Evolutionary conservation across 352 stramenopile species (phyloP).

Genomic region (Phytophthora idaei): DNA sequence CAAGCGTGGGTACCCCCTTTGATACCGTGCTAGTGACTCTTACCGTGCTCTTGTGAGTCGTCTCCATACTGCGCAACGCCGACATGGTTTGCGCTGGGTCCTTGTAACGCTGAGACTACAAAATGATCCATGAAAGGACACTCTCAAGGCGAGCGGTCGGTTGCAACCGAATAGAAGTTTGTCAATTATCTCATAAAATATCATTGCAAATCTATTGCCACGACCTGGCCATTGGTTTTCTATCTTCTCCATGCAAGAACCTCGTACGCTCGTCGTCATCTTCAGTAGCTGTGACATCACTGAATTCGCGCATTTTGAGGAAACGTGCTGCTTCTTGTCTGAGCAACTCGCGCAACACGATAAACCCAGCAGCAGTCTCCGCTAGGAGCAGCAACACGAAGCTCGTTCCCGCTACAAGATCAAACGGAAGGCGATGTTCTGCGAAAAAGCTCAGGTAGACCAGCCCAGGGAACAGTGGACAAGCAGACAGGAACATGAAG

Average conservation of each 20-base stretch:
- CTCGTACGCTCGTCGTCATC: slow-evolving; percentile 23
- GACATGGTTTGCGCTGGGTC: slow-evolving; percentile 51
- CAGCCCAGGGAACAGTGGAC: slow-evolving; percentile 58
- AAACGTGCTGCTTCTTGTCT: slow-evolving; percentile 66
- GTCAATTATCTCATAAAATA: neutral
- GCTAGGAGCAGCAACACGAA: slow-evolving; percentile 47
- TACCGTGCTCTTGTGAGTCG: slow-evolving; percentile 89
- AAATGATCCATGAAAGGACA: slow-evolving; percentile 27
- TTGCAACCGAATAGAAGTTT: neutral
- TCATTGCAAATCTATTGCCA: slow-evolving; percentile 22
- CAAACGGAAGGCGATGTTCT: slow-evolving; percentile 57
- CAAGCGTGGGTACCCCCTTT: neutral
- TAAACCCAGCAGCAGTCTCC: slow-evolving; percentile 42
- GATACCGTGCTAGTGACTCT: neutral
- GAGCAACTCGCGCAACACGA: slow-evolving; percentile 60
- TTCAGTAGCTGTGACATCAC: slow-evolving; percentile 18
- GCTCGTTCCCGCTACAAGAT: slow-evolving; percentile 40
- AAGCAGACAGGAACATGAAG: slow-evolving; percentile 73
- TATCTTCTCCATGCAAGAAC: slow-evolving; percentile 30
- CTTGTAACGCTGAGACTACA: neutral
- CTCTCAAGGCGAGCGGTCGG: slow-evolving; percentile 12
- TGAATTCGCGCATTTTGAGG: slow-evolving; percentile 51
- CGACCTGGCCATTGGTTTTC: slow-evolving; percentile 6
- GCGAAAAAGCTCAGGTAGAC: slow-evolving; percentile 61
- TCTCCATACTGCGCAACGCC: slow-evolving; percentile 91